Conservation (phyloP, 1,284 basidiomycete species). For the Moniliella sp. region DNA sequence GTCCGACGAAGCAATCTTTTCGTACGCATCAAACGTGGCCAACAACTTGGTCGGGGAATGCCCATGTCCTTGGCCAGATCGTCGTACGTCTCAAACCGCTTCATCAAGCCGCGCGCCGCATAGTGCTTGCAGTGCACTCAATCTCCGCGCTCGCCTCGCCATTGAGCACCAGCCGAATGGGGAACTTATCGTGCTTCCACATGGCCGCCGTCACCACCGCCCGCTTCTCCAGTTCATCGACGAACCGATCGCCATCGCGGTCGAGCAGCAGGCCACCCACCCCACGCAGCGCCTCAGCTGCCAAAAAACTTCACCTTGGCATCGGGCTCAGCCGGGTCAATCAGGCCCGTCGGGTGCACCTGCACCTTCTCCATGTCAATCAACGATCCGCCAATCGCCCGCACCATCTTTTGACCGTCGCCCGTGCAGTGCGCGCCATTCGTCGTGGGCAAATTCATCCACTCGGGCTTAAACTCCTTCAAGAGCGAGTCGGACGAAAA, state of each 20-base stretch:
- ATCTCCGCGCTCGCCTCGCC: conserved; percentile 75
- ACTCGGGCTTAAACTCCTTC: conserved; percentile 44
- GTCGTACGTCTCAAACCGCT: conserved; percentile 50
- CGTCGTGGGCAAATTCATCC: conserved; percentile 49
- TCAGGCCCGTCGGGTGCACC: conserved; percentile 81
- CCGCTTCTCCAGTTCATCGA: conserved; percentile 88
- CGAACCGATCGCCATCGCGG: conserved; percentile 72
- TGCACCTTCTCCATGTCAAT: conserved; percentile 98
- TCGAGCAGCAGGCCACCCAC: conserved; percentile 84
- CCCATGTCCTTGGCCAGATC: conserved; percentile 87
- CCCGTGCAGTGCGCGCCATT: conserved; percentile 31
- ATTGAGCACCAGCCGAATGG: conserved; percentile 79
- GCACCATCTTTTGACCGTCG: conserved; percentile 35
- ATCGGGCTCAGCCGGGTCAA: conserved; percentile 64
- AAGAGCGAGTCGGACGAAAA: conserved; percentile 28
- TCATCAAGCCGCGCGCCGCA: conserved; percentile 87
- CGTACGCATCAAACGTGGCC: conserved; percentile 79
- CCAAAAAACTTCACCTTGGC: conserved; percentile 69
- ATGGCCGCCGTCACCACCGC: conserved; percentile 45
- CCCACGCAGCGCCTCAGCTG: conserved; percentile 85
- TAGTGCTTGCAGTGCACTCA: conserved; percentile 74
- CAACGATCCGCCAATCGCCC: conserved; percentile 61
- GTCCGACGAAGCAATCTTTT: too few species aligned
- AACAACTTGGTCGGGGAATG: conserved; percentile 52
- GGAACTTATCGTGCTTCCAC: conserved; percentile 43